Conservation (phyloP, 2,329 filamentous ascomycete genomes). For the Aspergillus viridinutans region DNA sequence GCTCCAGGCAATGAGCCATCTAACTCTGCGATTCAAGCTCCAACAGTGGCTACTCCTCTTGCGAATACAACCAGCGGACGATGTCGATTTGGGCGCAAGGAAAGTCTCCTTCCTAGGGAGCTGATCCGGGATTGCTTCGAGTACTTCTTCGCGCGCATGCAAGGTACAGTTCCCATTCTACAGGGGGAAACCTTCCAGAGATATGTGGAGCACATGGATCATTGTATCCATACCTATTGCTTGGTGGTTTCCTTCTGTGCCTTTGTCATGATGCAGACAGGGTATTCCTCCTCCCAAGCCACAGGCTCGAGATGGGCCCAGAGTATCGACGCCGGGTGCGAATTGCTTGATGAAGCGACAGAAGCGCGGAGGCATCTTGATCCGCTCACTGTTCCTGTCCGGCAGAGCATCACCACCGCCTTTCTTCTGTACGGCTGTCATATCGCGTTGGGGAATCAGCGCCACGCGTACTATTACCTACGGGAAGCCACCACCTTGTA, state of each 20-base stretch:
- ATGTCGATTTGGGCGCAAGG: constrained; percentile 2
- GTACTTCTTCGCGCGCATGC: constrained; percentile 20
- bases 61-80: background rate
- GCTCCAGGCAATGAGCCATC: background rate
- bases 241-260: constrained; percentile 36
- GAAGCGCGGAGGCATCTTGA: constrained; percentile 17
- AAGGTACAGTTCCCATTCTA: constrained; percentile 28
- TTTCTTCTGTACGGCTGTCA: constrained; percentile 68
- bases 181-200: constrained; percentile 16
- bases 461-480: constrained; percentile 69
- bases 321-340: constrained; percentile 9
- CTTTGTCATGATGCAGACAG: constrained; percentile 29
- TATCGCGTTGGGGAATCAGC: constrained; percentile 63
- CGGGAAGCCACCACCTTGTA: constrained; percentile 70
- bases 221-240: constrained; percentile 23
- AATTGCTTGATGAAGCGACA: constrained; percentile 25
- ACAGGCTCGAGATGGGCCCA: background rate
- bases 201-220: constrained; percentile 18
- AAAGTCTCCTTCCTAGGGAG: constrained; percentile 5
- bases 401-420: constrained; percentile 54
- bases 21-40: background rate
- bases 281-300: constrained; percentile 5
- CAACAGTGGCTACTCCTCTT: background rate
- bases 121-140: constrained; percentile 14
- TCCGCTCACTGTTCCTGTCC: constrained; percentile 18